Base-by-base conservation (phyloP, 257 asterid species). In the Nicotiana otophora region DNA sequence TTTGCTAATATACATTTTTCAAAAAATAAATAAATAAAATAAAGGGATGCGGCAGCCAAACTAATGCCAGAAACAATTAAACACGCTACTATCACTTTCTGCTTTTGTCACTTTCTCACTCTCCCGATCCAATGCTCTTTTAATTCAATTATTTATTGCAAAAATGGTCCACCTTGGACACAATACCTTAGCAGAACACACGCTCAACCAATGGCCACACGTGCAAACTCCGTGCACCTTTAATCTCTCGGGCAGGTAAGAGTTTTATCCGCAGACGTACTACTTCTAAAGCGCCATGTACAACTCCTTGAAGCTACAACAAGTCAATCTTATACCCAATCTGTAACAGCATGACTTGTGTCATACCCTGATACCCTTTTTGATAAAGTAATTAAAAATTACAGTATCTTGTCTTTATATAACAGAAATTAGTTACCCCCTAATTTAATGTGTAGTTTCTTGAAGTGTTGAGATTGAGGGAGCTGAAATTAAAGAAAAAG, bases 361-460 rank as follows among this genome's bases (percentile, higher is more conserved):
- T 72, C 78, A 14, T 23, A 19, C 19, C 67, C 20, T 14, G 26
- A 7, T 1, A 16, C 46, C 80, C 63, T 28, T 74, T 74, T 30
- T 14, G 17, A 6, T 48, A 74, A 74, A 23, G 0, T 7, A 3
- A 5, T 6, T 17, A 74, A 48, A 48, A 14, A 74, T 51, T 26
- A 72, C 46, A 72, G 51, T 42, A 2, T 46, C 4, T 51, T 48
- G 62, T 74, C 86, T 81, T 85, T 68, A n/a, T 63, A 42, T 67
- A 36, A 26, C 26, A n/a, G 68, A 19, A 46, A 53, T 31, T 48
- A 72, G 60, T 72, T 42, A 46, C 26, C 54, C 33, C 2, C 34
- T n/a, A 42, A 5, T 20, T 72, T 72, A 7, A 72, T 42, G 78
- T 72, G 36, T 84, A 77, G 19, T 86, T 63, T 78, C 84, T 48